Evolutionary conservation across 139 green algal genomes (phyloP).

Genomic region (Chlamydomonas incerta): DNA sequence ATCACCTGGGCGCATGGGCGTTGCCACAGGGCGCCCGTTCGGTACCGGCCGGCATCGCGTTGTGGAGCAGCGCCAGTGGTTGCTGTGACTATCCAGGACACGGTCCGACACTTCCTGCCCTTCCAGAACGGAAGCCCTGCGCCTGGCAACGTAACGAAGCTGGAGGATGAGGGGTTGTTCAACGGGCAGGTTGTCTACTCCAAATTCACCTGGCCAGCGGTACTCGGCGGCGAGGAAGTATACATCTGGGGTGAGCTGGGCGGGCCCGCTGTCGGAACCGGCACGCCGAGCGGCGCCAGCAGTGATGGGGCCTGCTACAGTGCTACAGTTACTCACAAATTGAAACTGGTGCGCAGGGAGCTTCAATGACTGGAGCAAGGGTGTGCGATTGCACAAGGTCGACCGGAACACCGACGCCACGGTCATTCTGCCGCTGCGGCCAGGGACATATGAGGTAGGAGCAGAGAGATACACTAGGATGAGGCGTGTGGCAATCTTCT

Average conservation of each 20-base stretch:
- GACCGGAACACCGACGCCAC: slow-evolving; percentile 6
- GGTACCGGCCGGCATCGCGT: not conserved
- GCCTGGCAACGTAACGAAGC: slow-evolving; percentile 36
- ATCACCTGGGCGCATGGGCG: no score
- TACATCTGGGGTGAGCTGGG: slow-evolving; percentile 51
- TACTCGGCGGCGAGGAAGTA: slow-evolving; percentile 41
- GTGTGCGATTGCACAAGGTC: slow-evolving; percentile 31
- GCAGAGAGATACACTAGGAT: not conserved
- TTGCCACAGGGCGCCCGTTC: not conserved
- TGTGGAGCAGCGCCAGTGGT: not conserved
- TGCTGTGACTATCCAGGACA: slow-evolving; percentile 9
- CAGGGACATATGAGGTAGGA: slow-evolving; percentile 46
- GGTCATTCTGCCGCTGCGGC: slow-evolving; percentile 39
- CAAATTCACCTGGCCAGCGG: slow-evolving; percentile 41
- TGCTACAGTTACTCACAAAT: not conserved
- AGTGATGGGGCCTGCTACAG: no score
- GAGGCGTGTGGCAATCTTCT: not conserved
- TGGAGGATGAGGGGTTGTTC: slow-evolving; percentile 5
- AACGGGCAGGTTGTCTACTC: slow-evolving; percentile 14
- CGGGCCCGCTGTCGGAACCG: not conserved
- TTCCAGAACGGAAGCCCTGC: not conserved
- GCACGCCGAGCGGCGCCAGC: no score
- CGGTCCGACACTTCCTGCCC: not conserved
- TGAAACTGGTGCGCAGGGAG: slow-evolving; percentile 16
- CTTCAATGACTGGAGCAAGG: slow-evolving; percentile 52